A percentile compares a stretch with the other conserved stretches of the same genome.
Evolutionary conservation across 2,329 filamentous ascomycete species (phyloP).

Genomic region (Trichoderma arundinaceum): DNA sequence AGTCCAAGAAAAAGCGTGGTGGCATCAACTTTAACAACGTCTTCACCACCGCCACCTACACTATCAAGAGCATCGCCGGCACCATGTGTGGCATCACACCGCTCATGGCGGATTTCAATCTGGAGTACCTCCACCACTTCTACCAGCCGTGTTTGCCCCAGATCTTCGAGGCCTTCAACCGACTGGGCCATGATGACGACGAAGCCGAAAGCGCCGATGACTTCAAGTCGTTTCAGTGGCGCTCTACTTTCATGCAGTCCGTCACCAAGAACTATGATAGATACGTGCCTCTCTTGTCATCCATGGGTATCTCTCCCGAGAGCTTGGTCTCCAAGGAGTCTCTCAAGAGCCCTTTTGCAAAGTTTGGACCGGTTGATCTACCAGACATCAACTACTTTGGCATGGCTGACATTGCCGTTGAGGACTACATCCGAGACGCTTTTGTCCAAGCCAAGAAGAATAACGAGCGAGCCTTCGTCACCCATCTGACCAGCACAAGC

Average conservation of each 20-base stretch:
- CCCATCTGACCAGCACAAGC: slow-evolving; percentile 46
- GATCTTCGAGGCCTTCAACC: slow-evolving; percentile 45
- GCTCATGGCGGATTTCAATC: slow-evolving; percentile 50
- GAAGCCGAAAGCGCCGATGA: slow-evolving; percentile 30
- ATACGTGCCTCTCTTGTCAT: slow-evolving; percentile 38
- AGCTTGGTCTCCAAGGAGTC: slow-evolving; percentile 42
- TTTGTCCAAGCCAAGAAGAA: slow-evolving; percentile 41
- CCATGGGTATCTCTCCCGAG: slow-evolving; percentile 40
- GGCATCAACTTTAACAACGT: slow-evolving; percentile 51
- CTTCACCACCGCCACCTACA: slow-evolving; percentile 51
- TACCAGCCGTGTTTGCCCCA: slow-evolving; percentile 54
- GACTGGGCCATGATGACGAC: slow-evolving; percentile 32
- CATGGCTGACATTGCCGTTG: slow-evolving; percentile 41
- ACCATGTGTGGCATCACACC: slow-evolving; percentile 52
- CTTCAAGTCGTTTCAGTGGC: slow-evolving; percentile 41
- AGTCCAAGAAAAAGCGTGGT: slow-evolving; percentile 39
- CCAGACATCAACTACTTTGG: slow-evolving; percentile 46
- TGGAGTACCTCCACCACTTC: slow-evolving; percentile 49
- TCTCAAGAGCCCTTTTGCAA: slow-evolving; percentile 39
- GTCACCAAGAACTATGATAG: slow-evolving; percentile 43
- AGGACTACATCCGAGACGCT: slow-evolving; percentile 44
- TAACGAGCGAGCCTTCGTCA: slow-evolving; percentile 43
- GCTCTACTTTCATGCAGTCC: slow-evolving; percentile 43
- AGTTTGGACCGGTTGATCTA: slow-evolving; percentile 39
- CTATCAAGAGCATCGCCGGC: slow-evolving; percentile 50